phyloP scores from a whole-genome alignment of 495 filamentous ascomycete species.

The Aspergillus incahuasiensis region DNA sequence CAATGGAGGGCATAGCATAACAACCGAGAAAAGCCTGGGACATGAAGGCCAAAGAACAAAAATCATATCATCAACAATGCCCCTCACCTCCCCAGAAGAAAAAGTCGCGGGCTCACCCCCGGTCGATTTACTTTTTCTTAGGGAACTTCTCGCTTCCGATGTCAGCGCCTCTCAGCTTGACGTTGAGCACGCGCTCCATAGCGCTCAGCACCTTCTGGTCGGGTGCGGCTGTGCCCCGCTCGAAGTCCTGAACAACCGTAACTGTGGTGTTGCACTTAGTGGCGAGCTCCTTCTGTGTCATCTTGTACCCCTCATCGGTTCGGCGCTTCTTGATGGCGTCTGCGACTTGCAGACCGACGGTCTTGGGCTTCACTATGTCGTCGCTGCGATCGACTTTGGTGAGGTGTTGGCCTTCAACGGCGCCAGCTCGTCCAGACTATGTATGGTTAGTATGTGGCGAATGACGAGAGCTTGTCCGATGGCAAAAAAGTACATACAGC shows the following conservation, averaged over 20 bases:
- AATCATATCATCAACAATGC: constrained; percentile 16
- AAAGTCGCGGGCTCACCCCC: constrained; percentile 30
- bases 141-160: constrained; percentile 74
- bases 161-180: constrained; percentile 74
- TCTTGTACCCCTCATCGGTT: constrained; percentile 68
- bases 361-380: constrained; percentile 96
- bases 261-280: constrained; percentile 88
- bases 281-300: constrained; percentile 96
- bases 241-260: constrained; percentile 75
- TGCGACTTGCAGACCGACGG: constrained; percentile 73
- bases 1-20: constrained; percentile 20
- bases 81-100: constrained; percentile 23
- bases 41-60: constrained; percentile 17
- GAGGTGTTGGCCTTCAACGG: constrained; percentile 83
- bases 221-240: constrained; percentile 72
- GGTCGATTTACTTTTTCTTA: constrained; percentile 55
- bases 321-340: constrained; percentile 74
- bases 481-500: constrained; percentile 53
- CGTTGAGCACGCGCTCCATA: constrained; percentile 81
- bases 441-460: neutral
- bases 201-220: constrained; percentile 77
- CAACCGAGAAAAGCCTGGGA: constrained; percentile 17
- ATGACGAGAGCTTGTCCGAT: neutral
- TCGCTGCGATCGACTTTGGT: constrained; percentile 98
- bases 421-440: constrained; percentile 52